Base-by-base conservation (phyloP, 768 basidiomycete genomes). In the Boletus vermiculosoides region DNA sequence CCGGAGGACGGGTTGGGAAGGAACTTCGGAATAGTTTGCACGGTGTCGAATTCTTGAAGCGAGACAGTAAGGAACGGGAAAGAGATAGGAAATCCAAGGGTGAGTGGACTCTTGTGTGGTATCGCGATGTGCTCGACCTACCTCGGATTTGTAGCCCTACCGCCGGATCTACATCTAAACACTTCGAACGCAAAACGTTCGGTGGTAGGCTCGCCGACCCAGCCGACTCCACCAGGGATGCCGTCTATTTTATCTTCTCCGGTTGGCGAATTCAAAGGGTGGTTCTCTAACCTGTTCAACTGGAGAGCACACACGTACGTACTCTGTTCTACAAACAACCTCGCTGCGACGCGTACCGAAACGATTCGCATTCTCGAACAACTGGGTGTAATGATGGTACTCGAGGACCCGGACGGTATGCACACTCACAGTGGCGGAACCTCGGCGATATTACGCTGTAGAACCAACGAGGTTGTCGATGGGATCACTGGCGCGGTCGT, bases 271-370 rank as follows among this genome's bases (percentile, higher is more conserved):
- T 85, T 92, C 73, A 90, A 88, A 68, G 90, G 88, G 34, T 97
- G 95, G 95, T 95, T 98, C 74, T 91, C 92, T 22, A 96, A 90
- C 63, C 77, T 98, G 31, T 98, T 98, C 78, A 90, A 86, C 71
- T 97, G 93, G 90, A 94, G 90, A 67, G 78, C 80, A 33, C 82
- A 84, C 52, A 73, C 78, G 23, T 78, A 73, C 66, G 70, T 74
- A 57, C 71, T 84, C 30, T 87, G 85, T 67, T 90, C 88, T 5
- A 61, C 73, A 16, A 78, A 83, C 54, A 80, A 83, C 56, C 64
- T 85, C 42, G 71, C 73, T 16, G 78, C 80, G 36, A 94, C 93
- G 6, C 82, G 90, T 12, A 70, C 79, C 34, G 85, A 88, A 61
- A 80, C 84, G 49, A 76, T 79, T 16, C 77, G 85, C 5, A 74